Conservation (phyloP, 1,284 basidiomycete genomes). For the Puccinia hordei region DNA sequence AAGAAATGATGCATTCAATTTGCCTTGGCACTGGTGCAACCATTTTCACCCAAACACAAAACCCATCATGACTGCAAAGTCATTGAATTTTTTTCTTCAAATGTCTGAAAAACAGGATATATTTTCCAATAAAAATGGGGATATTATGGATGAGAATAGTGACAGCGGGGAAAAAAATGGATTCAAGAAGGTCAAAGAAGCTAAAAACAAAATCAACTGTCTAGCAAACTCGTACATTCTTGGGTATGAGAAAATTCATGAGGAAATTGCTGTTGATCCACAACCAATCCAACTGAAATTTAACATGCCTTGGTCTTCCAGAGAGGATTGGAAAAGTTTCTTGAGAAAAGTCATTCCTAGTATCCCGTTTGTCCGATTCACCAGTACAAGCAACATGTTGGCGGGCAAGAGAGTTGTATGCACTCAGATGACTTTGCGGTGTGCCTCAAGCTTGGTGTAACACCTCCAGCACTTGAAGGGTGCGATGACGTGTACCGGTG, state of each 20-base stretch:
- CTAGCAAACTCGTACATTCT: neutral
- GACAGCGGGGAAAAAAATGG: neutral
- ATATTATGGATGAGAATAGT: neutral
- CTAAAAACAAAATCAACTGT: neutral
- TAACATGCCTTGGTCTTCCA: neutral
- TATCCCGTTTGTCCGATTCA: neutral
- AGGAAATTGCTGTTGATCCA: neutral
- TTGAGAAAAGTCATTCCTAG: neutral
- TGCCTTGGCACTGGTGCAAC: neutral
- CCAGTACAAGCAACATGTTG: slow-evolving; percentile 4
- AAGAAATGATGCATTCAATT: neutral
- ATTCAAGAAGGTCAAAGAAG: neutral
- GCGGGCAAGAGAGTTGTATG: neutral
- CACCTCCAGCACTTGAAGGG: neutral
- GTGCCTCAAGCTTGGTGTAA: neutral
- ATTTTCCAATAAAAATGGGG: neutral
- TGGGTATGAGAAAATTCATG: neutral
- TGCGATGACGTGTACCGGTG: neutral
- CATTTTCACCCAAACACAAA: slow-evolving; percentile 4
- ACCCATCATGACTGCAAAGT: neutral
- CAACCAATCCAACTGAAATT: neutral
- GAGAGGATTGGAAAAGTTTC: neutral
- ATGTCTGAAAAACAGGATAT: neutral
- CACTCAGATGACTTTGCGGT: neutral
- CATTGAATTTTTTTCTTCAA: neutral